Conservation (phyloP, 148 eudicot species). For the Fagopyrum esculentum region DNA sequence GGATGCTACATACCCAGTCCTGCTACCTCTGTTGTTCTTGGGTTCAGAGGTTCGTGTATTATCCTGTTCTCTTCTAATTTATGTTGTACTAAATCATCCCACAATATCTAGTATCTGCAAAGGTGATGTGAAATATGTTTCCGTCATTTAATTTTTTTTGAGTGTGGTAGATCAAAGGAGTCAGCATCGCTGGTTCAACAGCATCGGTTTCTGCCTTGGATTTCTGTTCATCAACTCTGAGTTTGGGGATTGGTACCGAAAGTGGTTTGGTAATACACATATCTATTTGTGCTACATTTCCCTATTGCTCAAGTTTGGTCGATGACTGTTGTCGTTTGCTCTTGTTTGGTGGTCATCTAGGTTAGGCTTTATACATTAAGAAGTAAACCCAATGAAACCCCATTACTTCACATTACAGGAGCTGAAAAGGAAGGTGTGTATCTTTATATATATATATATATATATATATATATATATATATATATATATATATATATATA, state of each 20-base stretch:
- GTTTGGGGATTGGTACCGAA: conserved; percentile 61
- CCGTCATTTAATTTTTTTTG: background rate
- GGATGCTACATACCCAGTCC: conserved; percentile 80
- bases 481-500: no score
- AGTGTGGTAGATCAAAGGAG: conserved; percentile 45
- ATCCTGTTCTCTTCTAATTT: background rate
- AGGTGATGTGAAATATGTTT: background rate
- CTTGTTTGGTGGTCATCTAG: conserved; percentile 27
- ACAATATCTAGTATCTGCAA: background rate
- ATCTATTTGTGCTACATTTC: background rate
- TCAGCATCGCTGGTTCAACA: conserved; percentile 43
- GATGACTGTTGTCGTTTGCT: conserved; percentile 3
- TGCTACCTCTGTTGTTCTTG: conserved; percentile 46
- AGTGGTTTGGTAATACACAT: conserved; percentile 52
- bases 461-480: no score
- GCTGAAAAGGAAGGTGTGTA: conserved; percentile 50
- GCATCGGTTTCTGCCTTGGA: conserved; percentile 80
- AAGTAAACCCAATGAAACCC: conserved; percentile 26
- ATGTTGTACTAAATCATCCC: background rate
- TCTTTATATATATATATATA: no score
- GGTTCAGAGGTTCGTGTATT: conserved; percentile 52
- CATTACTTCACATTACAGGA: conserved; percentile 48
- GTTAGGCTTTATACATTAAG: conserved; percentile 51
- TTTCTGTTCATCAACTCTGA: conserved; percentile 42
- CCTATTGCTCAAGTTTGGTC: background rate